Percentiles rank a stretch among this genome's conserved stretches.
Conservation (phyloP, 179 eudicot species). For the Patellifolia procumbens region DNA sequence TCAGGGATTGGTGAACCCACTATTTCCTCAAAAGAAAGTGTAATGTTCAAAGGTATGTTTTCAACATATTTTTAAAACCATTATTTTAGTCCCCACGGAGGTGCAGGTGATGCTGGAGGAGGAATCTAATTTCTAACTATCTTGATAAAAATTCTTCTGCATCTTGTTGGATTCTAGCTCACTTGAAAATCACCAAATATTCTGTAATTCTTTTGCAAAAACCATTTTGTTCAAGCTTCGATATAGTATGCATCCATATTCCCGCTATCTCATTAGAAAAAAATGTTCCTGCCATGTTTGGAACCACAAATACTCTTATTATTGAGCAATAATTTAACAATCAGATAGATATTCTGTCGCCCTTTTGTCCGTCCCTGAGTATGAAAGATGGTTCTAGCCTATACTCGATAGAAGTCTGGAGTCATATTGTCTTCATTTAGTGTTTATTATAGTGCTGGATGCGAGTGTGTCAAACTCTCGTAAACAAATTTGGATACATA, state of each 20-base stretch:
- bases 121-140: background rate
- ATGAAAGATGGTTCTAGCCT: background rate
- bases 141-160: background rate
- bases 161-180: background rate
- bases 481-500: background rate
- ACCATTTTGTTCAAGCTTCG: background rate
- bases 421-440: background rate
- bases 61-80: background rate
- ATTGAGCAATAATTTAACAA: background rate
- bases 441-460: too few species aligned
- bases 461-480: background rate
- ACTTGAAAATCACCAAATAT: background rate
- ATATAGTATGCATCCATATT: too few species aligned
- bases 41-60: constrained; percentile 86
- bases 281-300: too few species aligned
- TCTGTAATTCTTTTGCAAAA: constrained; percentile 20
- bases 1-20: constrained; percentile 84
- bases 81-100: constrained; percentile 5
- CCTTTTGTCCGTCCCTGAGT: background rate
- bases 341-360: background rate
- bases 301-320: background rate
- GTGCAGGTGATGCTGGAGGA: background rate
- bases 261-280: too few species aligned
- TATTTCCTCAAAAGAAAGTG: constrained; percentile 76
- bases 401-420: background rate